A percentile compares a stretch with the other conserved stretches of the same genome.
These are phyloP conservation scores for Fusarium beomiforme DNA, from an alignment of 2,329 filamentous ascomycete genomes.

Conservation along the genomic window DNA sequence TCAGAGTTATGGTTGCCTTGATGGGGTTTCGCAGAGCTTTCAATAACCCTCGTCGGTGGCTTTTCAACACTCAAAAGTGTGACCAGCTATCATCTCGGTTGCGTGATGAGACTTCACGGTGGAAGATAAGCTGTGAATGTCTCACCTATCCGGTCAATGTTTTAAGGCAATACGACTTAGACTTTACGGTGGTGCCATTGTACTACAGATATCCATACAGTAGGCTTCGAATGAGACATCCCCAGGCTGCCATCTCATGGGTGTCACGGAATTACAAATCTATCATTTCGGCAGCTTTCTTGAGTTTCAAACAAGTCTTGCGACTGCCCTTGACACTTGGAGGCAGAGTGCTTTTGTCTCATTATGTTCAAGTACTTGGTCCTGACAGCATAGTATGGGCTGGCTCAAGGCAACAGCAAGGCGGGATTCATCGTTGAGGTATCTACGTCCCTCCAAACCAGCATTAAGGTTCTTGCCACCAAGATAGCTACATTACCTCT, in stretches of 20 bases:
- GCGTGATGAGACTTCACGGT: not conserved
- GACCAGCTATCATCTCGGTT: not conserved
- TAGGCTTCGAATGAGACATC: not conserved
- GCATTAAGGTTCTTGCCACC: too few relatives aligned
- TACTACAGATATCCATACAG: too few relatives aligned
- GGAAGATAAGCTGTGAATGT: not conserved
- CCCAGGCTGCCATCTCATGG: not conserved
- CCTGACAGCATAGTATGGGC: too few relatives aligned
- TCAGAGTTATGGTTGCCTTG: not conserved
- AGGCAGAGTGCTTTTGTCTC: not conserved
- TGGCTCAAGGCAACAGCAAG: too few relatives aligned
- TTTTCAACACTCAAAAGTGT: not conserved
- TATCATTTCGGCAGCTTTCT: not conserved
- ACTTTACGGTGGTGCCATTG: slow-evolving; percentile 1
- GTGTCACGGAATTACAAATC: not conserved
- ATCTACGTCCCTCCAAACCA: too few relatives aligned
- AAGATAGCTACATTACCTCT: too few relatives aligned
- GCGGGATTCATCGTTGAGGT: too few relatives aligned
- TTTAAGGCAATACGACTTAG: not conserved
- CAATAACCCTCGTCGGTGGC: too few relatives aligned
- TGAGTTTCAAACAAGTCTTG: not conserved
- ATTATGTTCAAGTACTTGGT: not conserved
- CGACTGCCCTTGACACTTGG: not conserved
- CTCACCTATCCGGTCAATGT: not conserved
- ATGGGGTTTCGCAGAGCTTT: not conserved